Base-by-base conservation (phyloP, 176 grass and related monocot genomes). In the Canna indica region DNA sequence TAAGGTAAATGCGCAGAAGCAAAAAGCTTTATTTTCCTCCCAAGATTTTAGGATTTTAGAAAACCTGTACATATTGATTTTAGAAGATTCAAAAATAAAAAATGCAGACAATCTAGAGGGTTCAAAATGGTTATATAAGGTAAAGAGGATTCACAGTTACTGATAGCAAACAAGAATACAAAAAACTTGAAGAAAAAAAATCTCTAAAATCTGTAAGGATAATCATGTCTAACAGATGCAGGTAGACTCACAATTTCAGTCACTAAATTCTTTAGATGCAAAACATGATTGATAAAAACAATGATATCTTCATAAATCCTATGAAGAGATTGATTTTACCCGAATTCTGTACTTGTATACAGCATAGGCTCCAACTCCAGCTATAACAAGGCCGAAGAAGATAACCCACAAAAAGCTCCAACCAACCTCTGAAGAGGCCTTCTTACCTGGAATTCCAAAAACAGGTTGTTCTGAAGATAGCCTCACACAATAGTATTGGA, bases 331-430 rank as follows among this genome's bases (percentile, higher is more conserved):
- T 45, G 13, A 44, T 3, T 30, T 69, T 87, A 87, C 88, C 86
- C 86, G 60, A 75, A 97, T 97, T 68, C 88, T 79, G 78, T 92
- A 97, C 72, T 97, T 97, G 64, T 97, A 92, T 50, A 97, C 86
- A 36, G 81, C 86, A 75, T 97, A 97, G 22, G 62, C 88, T 73
- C 72, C 89, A n/a, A 85, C 82, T 36, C 86, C 89, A 82, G 78
- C 70, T 57, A 76, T 82, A 0, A 59, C 80, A 29, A 99, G 82
- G 44, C 86, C 89, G 0, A 99, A 72, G 68, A 99, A 90, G 48
- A 99, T 67, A 14, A 88, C 82, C 94, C 94, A 97, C 56, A 97
- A 63, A 79, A 97, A 97, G 67, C 80, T 80, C 88, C 86, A 91
- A 63, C 88, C 86, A 34, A 82, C 64, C 59, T 87, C 81, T 42